Evolutionary conservation across 2,329 filamentous ascomycete genomes (phyloP), one percentile per base, ranked within the genome.

Genomic region (Rhexocercosporidium sp.): DNA sequence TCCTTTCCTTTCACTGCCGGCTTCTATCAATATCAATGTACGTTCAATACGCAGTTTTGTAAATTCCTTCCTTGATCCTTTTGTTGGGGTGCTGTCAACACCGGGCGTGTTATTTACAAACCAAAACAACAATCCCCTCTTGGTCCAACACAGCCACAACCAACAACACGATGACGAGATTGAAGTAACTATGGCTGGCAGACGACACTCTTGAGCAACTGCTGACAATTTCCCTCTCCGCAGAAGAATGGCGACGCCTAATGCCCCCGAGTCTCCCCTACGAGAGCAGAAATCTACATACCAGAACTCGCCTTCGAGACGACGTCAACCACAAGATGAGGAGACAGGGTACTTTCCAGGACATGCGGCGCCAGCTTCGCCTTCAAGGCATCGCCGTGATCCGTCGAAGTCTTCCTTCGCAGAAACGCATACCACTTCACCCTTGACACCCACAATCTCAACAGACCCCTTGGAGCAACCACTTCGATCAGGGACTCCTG

Each of bases 221-320:
- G 34, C 74, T 75, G 46, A 74, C 62, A 27, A 20, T 63, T 3
- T 37, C 3, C 31, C 53, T 46, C 18, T 37, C 25, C 67, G n/a
- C 59, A 77, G 75, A 74, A 69, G 62, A 14, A 90, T 90, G 87
- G 87, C 87, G 80, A 83, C 87, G 71, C 86, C 86, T 70, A 82
- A 73, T 76, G 85, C 85, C 72, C 85, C 83, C 54, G 76, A 79
- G 65, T 84, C 85, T 72, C 85, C 88, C 69, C 84, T 84, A 64
- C 86, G 85, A 74, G 87, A 90, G 72, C 85, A 88, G 68, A 84
- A 86, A 75, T 85, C 82, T 75, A 82, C 86, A 66, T 93, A 92
- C 79, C 86, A 90, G 73, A 88, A 89, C 71, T 90, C 91, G 51
- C 85, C 88, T 29, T 87, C 89, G 63, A 88, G 91, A 75, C 88